phyloP scores from a whole-genome alignment of 1,284 basidiomycete species.

The Chalciporus sp. region DNA sequence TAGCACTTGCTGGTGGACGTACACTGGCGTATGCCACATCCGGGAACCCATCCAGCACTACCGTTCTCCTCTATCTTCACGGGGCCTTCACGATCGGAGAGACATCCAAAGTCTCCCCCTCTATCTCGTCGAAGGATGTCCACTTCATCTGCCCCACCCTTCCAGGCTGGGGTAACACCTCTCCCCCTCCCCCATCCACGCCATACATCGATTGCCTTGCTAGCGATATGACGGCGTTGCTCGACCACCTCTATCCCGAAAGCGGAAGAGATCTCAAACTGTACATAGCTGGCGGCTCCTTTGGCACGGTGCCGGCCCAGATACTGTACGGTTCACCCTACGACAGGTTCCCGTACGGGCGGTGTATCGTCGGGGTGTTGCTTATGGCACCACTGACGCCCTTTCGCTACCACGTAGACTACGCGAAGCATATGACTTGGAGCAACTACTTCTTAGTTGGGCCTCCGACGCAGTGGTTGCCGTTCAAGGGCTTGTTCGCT shows the following conservation, averaged over 20 bases:
- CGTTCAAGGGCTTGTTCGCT: constrained; percentile 39
- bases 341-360: constrained; percentile 51
- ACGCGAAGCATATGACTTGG: constrained; percentile 47
- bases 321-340: constrained; percentile 56
- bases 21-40: constrained; percentile 52
- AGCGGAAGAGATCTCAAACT: constrained; percentile 42
- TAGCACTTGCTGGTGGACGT: constrained; percentile 46
- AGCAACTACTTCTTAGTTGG: constrained; percentile 48
- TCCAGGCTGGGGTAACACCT: constrained; percentile 58
- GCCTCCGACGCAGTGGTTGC: constrained; percentile 44
- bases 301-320: constrained; percentile 56
- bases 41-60: constrained; percentile 48
- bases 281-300: constrained; percentile 54
- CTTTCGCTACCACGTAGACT: constrained; percentile 46
- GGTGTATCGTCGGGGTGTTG: constrained; percentile 47
- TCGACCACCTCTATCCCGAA: constrained; percentile 52
- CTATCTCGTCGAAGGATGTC: constrained; percentile 42
- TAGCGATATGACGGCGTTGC: constrained; percentile 47
- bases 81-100: constrained; percentile 52
- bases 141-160: constrained; percentile 54
- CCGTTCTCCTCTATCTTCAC: constrained; percentile 55
- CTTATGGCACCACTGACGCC: constrained; percentile 51
- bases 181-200: constrained; percentile 38
- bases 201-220: constrained; percentile 48
- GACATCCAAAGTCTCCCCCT: constrained; percentile 33